Percentiles rank a stretch among this genome's conserved stretches.
Conservation (phyloP, 2,329 filamentous ascomycete species). For the Claviceps digitariae region DNA sequence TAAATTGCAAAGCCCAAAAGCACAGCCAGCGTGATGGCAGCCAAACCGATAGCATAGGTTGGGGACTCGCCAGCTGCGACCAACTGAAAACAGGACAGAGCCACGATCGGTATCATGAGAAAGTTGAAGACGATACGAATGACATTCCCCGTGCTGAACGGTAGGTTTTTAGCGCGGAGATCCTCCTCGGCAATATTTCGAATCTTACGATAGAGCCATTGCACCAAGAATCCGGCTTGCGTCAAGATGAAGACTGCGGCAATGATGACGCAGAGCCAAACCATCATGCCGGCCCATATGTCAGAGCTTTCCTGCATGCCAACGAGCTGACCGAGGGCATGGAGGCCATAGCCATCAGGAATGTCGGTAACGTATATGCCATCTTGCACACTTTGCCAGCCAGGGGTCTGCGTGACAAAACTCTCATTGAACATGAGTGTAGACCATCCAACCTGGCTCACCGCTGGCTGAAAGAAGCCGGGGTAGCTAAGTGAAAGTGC, state of each 20-base stretch:
- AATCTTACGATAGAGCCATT: slow-evolving; percentile 62
- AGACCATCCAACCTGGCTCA: slow-evolving; percentile 83
- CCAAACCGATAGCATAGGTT: slow-evolving; percentile 57
- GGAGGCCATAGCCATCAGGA: slow-evolving; percentile 72
- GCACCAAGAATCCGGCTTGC: slow-evolving; percentile 62
- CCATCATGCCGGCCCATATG: slow-evolving; percentile 86
- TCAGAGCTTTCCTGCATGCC: slow-evolving; percentile 66
- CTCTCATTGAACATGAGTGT: slow-evolving; percentile 85
- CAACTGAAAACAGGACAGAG: slow-evolving; percentile 83
- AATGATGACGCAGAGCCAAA: slow-evolving; percentile 76
- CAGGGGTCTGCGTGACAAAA: slow-evolving; percentile 57
- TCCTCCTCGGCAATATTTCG: slow-evolving; percentile 71
- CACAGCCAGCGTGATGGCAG: slow-evolving; percentile 58
- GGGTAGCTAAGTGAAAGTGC: slow-evolving; percentile 78
- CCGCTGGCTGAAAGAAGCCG: slow-evolving; percentile 83
- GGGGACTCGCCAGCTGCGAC: slow-evolving; percentile 59
- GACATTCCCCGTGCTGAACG: slow-evolving; percentile 67
- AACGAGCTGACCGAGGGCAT: slow-evolving; percentile 64
- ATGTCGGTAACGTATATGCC: slow-evolving; percentile 76
- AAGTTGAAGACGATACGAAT: slow-evolving; percentile 86
- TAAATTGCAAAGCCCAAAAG: slow-evolving; percentile 64
- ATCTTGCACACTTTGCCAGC: slow-evolving; percentile 57
- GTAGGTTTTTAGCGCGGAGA: slow-evolving; percentile 77
- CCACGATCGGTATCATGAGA: slow-evolving; percentile 75
- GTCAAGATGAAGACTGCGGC: slow-evolving; percentile 52